A percentile compares a stretch with the other conserved stretches of the same genome.
phyloP scores from a whole-genome alignment of 352 stramenopile species.

The Globisporangium splendens region DNA sequence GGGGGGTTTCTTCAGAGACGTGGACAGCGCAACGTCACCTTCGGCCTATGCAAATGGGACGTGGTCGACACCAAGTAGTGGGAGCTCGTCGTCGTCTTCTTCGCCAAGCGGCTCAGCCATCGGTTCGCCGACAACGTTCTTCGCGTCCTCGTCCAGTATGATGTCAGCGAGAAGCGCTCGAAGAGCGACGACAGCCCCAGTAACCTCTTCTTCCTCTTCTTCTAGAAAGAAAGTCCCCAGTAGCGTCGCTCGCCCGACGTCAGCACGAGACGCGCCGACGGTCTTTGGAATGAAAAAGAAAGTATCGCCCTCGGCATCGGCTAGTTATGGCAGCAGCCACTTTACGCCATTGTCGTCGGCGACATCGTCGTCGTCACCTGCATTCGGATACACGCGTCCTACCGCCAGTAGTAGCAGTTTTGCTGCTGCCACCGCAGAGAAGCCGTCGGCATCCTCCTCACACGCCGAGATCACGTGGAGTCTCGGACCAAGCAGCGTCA shows the following conservation, averaged over 20 bases:
- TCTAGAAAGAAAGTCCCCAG: slow-evolving; percentile 10
- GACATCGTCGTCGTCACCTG: slow-evolving; percentile 4
- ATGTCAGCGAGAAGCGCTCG: slow-evolving; percentile 8
- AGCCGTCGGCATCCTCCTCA: not conserved
- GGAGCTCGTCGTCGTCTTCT: slow-evolving; percentile 2
- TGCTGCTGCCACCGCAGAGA: not conserved
- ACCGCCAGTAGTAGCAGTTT: slow-evolving; percentile 1
- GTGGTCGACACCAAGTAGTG: slow-evolving; percentile 3
- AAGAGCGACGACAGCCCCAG: too few species aligned
- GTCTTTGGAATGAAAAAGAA: slow-evolving; percentile 14
- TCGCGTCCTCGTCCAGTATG: slow-evolving; percentile 15
- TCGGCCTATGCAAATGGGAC: slow-evolving; percentile 4
- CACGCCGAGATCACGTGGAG: slow-evolving; percentile 19
- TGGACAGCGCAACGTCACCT: not conserved
- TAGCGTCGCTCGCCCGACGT: not conserved
- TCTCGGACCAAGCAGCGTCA: slow-evolving; percentile 23
- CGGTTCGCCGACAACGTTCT: slow-evolving; percentile 21
- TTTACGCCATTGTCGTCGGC: not conserved
- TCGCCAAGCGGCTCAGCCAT: slow-evolving; percentile 12
- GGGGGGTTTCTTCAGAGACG: slow-evolving; percentile 5
- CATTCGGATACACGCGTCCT: not conserved
- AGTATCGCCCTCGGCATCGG: not conserved
- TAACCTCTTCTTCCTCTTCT: not conserved
- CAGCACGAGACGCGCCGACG: not conserved
- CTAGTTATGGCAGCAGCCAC: slow-evolving; percentile 2